Percentiles rank a stretch among this genome's conserved stretches.
Conservation (phyloP, 2,329 filamentous ascomycete species). For the Neoascochyta sp. region DNA sequence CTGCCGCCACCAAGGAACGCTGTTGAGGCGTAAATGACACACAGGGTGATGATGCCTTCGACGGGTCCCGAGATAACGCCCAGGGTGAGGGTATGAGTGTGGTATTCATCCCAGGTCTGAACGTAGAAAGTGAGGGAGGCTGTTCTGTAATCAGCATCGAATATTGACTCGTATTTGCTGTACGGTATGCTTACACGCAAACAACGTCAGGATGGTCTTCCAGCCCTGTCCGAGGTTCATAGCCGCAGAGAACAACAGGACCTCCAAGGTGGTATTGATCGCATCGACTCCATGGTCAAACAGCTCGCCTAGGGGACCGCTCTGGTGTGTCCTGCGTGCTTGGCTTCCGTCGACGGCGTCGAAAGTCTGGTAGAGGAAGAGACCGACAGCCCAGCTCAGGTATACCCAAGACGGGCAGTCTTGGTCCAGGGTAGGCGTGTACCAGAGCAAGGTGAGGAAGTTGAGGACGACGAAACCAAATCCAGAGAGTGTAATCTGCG, state of each 20-base stretch:
- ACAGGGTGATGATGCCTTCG: conserved; percentile 84
- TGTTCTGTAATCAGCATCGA: conserved; percentile 33
- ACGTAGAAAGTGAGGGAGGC: conserved; percentile 95
- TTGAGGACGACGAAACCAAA: conserved; percentile 89
- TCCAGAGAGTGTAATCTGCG: conserved; percentile 80
- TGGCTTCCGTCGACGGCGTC: conserved; percentile 94
- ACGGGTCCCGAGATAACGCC: conserved; percentile 92
- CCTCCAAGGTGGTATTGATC: conserved; percentile 90
- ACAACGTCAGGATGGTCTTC: conserved; percentile 79
- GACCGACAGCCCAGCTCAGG: conserved; percentile 78
- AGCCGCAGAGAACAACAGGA: conserved; percentile 83
- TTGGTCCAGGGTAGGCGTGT: conserved; percentile 87
- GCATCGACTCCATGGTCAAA: conserved; percentile 98
- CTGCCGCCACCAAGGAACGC: conserved; percentile 81
- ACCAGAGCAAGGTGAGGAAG: conserved; percentile 89
- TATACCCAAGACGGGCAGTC: conserved; percentile 97
- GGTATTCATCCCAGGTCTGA: conserved; percentile 99
- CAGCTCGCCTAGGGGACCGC: conserved; percentile 88
- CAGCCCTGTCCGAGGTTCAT: conserved; percentile 93
- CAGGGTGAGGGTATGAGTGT: conserved; percentile 91
- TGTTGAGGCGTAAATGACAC: conserved; percentile 76
- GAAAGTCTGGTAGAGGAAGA: conserved; percentile 97
- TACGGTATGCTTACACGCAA: conserved; percentile 59
- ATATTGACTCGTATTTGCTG: conserved; percentile 3
- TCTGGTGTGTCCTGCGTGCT: conserved; percentile 85